Evolutionary conservation across 1,284 basidiomycete species (phyloP).

Genomic region (Cronartium quercuum): DNA sequence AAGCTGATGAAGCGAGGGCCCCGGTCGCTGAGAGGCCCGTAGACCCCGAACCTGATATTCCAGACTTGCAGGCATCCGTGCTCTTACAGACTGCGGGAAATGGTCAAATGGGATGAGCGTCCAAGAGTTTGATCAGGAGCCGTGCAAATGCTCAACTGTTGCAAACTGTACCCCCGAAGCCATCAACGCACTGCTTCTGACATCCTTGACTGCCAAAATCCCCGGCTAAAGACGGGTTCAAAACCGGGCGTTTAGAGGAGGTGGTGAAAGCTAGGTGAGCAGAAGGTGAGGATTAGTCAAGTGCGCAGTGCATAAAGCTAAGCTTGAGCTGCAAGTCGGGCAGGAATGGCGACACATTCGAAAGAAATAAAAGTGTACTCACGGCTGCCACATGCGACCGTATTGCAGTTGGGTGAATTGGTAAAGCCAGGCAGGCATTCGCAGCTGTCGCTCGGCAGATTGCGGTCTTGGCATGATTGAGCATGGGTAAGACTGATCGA

Average conservation of each 20-base stretch:
- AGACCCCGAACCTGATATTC: slow-evolving; percentile 2
- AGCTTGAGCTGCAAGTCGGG: no score
- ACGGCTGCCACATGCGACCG: slow-evolving; percentile 20
- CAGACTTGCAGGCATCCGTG: slow-evolving; percentile 11
- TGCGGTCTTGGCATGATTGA: background rate
- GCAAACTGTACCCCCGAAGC: slow-evolving; percentile 25
- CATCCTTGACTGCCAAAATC: slow-evolving; percentile 17
- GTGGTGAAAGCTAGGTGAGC: background rate
- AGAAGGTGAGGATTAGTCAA: background rate
- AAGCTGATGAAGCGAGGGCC: background rate
- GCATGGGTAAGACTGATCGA: background rate
- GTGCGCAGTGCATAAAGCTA: no score
- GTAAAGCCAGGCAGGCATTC: slow-evolving; percentile 11
- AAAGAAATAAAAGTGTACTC: background rate
- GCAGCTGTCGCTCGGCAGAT: background rate
- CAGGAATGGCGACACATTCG: no score
- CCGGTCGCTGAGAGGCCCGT: background rate
- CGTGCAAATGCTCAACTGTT: slow-evolving; percentile 17
- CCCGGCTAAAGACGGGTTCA: slow-evolving; percentile 2
- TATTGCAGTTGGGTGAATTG: slow-evolving; percentile 20
- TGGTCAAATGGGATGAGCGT: background rate
- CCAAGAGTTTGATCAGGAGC: background rate
- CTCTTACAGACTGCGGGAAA: slow-evolving; percentile 20
- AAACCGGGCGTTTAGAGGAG: background rate
- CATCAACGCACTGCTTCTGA: slow-evolving; percentile 7